Evolutionary conservation across 2,329 filamentous ascomycete genomes (phyloP), one percentile per base, ranked within the genome.

Genomic region (Cordyceps cateniannulata): DNA sequence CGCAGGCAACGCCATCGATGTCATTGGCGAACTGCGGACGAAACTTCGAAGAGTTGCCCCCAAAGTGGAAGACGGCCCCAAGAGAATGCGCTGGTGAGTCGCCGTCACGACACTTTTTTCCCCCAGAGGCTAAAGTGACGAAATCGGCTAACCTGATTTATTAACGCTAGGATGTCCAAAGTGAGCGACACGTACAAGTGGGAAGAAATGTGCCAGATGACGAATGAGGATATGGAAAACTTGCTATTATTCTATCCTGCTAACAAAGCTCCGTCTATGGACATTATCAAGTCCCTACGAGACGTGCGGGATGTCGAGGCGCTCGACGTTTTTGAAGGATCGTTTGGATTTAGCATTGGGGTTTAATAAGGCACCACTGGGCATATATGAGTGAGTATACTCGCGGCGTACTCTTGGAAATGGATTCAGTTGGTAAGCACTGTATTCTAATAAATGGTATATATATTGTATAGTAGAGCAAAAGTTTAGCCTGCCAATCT

Each of bases 141-240:
- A 38, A 38, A 53, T 59, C 27, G 48, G 57, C 49, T 59, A 53
- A 59, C 57, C 49, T 45, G 5, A 45, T 51, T 52, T 9, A 29
- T 52, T 9, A 29, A 53, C 12, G 22, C 6, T 64, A 91, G 89
- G 92, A 98, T 98, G 90, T 91, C 87, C 52, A 88, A 85, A 65
- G 90, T 98, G 40, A 97, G 93, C 76, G 91, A 97, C 67, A 81
- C 86, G 40, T 97, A 93, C 80, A 87, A 82, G 58, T 85, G 96
- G 72, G 88, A 96, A 63, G 89, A 97, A 64, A 83, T 98, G 66
- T 93, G 91, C 66, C 83, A 84, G 38, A 86, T 98, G 81, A 85
- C 84, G 22, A 90, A 95, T 55, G 83, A 88, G 67, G 93, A 93
- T 68, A 96, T 98, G 89, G 86, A 90, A 60, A 83, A 81, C 59